Conservation (phyloP, 257 asterid genomes). For the Cinchona pubescens region DNA sequence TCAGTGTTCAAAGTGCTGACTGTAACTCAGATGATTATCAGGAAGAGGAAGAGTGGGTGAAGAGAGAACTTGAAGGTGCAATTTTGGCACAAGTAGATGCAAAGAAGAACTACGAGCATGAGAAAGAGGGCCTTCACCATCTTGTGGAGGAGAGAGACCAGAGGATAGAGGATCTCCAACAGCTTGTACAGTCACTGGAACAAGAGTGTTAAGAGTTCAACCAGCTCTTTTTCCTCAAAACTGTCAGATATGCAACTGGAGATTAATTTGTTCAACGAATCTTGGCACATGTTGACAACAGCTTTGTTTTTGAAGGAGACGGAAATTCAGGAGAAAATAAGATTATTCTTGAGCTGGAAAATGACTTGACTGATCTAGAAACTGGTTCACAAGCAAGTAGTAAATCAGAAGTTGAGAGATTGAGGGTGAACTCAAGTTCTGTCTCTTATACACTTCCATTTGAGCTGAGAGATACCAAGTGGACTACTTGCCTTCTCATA, state of each 20-base stretch:
- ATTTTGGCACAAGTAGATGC: slow-evolving; percentile 33
- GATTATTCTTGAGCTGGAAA: slow-evolving; percentile 39
- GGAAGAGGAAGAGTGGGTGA: slow-evolving; percentile 35
- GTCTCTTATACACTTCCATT: no score
- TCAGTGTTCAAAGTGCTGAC: slow-evolving; percentile 6
- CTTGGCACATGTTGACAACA: slow-evolving; percentile 58
- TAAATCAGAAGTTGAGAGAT: slow-evolving; percentile 27
- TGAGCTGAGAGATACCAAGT: no score
- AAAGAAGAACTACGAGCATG: slow-evolving; percentile 28
- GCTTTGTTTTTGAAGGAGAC: slow-evolving; percentile 33
- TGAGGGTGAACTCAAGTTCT: no score
- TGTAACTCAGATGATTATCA: slow-evolving; percentile 8
- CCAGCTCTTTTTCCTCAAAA: slow-evolving; percentile 48
- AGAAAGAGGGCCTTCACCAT: slow-evolving; percentile 49
- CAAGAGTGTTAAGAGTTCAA: slow-evolving; percentile 65
- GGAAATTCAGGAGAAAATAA: slow-evolving; percentile 21
- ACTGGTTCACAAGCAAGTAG: slow-evolving; percentile 30
- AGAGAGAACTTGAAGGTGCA: slow-evolving; percentile 37
- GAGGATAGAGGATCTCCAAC: slow-evolving; percentile 63
- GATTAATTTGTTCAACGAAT: slow-evolving; percentile 38
- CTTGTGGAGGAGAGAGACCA: slow-evolving; percentile 64
- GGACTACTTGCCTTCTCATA: no score
- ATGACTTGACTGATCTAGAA: slow-evolving; percentile 28
- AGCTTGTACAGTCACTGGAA: slow-evolving; percentile 68
- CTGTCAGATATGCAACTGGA: slow-evolving; percentile 62